A percentile compares a stretch with the other conserved stretches of the same genome.
Conservation (phyloP, 1,139 yeast species). For the Debaryomycetaceae sp. region DNA sequence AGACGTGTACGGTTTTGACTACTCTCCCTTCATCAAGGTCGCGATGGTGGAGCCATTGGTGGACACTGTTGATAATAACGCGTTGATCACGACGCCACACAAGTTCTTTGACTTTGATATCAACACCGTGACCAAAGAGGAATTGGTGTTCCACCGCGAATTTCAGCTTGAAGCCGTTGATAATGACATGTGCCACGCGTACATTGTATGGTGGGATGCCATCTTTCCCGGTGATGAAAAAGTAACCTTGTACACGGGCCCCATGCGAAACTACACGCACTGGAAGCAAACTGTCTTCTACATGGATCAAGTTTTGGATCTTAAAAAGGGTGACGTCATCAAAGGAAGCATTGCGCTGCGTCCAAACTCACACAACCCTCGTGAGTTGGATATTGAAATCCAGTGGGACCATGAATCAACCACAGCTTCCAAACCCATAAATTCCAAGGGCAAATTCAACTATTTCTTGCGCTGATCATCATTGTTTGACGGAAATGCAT, state of each 20-base stretch:
- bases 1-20: slow-evolving; percentile 94
- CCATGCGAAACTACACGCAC: slow-evolving; percentile 72
- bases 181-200: slow-evolving; percentile 77
- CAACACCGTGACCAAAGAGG: slow-evolving; percentile 77
- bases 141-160: slow-evolving; percentile 59
- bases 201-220: slow-evolving; percentile 91
- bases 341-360: slow-evolving; percentile 62
- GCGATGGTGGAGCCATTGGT: slow-evolving; percentile 94
- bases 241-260: slow-evolving; percentile 68
- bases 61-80: slow-evolving; percentile 74
- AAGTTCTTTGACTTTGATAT: slow-evolving; percentile 77
- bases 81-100: slow-evolving; percentile 64
- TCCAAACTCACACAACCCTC: slow-evolving; percentile 70
- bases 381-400: slow-evolving; percentile 71
- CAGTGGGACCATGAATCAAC: slow-evolving; percentile 48
- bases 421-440: slow-evolving; percentile 42
- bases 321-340: slow-evolving; percentile 67
- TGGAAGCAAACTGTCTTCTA: slow-evolving; percentile 98
- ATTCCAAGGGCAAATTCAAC: slow-evolving; percentile 44
- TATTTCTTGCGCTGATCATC: slow-evolving; percentile 61
- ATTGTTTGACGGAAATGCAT: too few relatives aligned
- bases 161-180: slow-evolving; percentile 67
- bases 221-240: slow-evolving; percentile 66
- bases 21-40: slow-evolving; percentile 56
- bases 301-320: slow-evolving; percentile 68